Evolutionary conservation across 257 asterid species (phyloP), one percentile per base, ranked within the genome.

Genomic region (Petunia secreta): DNA sequence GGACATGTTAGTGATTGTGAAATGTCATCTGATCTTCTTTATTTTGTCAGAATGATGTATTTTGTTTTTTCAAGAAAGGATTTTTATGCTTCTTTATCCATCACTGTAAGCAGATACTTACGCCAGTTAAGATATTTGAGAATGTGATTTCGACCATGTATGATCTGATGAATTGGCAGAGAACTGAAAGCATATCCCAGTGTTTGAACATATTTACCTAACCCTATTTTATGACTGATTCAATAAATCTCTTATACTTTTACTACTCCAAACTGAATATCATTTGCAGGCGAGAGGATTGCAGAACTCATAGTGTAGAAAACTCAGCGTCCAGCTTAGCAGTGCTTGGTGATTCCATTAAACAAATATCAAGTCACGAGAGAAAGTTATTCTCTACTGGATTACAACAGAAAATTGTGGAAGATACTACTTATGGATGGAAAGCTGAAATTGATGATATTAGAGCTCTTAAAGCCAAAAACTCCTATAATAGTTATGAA

Each of bases 261-360:
- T 77, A 75, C 39, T 11, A 39, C 39, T 80, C 39, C 14, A 80
- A 80, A 48, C 10, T 41, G 67, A 54, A 48, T 43, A n/a, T 60
- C 40, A 80, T 79, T 75, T 79, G 75, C 92, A 92, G 98, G 84
- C 60, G 84, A 69, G 96, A 90, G 80, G 91, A 85, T 84, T 86
- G 81, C 79, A 85, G 81, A 43, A 54, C 84, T 62, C 75, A 52
- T 57, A 79, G 83, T 60, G 82, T 81, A 34, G 76, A 77, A 39
- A 77, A 80, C 71, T 80, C 83, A 53, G 50, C 83, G 67, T 73
- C 90, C 14, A 85, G 50, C 50, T 81, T 82, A 73, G 79, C 80
- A 48, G 67, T 37, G 74, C 81, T 48, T 79, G 81, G 87, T 14
- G 85, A 87, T 86, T 78, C 88, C 60, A 79, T 81, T 58, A 88